Evolutionary conservation across 805 yeast species (phyloP).

Genomic region (Naumovozyma castellii): DNA sequence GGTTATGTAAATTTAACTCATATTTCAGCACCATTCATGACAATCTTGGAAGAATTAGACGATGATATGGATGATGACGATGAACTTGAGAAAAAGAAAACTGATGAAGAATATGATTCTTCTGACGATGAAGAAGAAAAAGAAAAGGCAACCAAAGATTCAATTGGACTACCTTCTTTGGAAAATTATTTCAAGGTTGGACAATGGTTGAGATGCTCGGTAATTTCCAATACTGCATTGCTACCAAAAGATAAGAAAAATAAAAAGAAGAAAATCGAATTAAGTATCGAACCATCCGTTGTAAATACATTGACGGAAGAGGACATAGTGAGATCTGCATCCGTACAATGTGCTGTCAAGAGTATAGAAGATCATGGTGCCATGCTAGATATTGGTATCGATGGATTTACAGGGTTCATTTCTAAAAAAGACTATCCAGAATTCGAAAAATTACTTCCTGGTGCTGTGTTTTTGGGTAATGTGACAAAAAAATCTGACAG

Average conservation of each 20-base stretch:
- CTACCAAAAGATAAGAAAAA: slow-evolving; percentile 31
- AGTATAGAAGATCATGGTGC: slow-evolving; percentile 91
- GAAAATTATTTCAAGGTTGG: slow-evolving; percentile 53
- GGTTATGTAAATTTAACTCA: slow-evolving; percentile 74
- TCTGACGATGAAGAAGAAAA: no score
- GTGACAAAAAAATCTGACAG: slow-evolving; percentile 39
- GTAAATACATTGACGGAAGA: slow-evolving; percentile 60
- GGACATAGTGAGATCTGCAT: slow-evolving; percentile 51
- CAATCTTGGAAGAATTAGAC: slow-evolving; percentile 47
- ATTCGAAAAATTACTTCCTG: slow-evolving; percentile 36
- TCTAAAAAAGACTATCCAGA: slow-evolving; percentile 55
- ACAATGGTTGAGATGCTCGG: slow-evolving; percentile 78
- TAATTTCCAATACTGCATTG: slow-evolving; percentile 45
- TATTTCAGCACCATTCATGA: slow-evolving; percentile 54
- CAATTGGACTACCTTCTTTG: slow-evolving; percentile 47
- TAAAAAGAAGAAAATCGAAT: slow-evolving; percentile 53
- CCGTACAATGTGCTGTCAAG: slow-evolving; percentile 67
- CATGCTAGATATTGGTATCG: slow-evolving; percentile 59
- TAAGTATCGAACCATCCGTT: slow-evolving; percentile 63
- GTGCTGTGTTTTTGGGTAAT: slow-evolving; percentile 61
- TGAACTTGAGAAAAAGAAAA: slow-evolving; percentile 14
- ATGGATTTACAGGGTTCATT: slow-evolving; percentile 57
- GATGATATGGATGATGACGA: slow-evolving; percentile 34
- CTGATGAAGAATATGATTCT: slow-evolving; percentile 26
- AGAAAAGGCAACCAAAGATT: slow-evolving; percentile 14